Percentiles rank a stretch among this genome's conserved stretches.
Conservation (phyloP, 2,329 filamentous ascomycete genomes). For the Pseudonectria buxi region DNA sequence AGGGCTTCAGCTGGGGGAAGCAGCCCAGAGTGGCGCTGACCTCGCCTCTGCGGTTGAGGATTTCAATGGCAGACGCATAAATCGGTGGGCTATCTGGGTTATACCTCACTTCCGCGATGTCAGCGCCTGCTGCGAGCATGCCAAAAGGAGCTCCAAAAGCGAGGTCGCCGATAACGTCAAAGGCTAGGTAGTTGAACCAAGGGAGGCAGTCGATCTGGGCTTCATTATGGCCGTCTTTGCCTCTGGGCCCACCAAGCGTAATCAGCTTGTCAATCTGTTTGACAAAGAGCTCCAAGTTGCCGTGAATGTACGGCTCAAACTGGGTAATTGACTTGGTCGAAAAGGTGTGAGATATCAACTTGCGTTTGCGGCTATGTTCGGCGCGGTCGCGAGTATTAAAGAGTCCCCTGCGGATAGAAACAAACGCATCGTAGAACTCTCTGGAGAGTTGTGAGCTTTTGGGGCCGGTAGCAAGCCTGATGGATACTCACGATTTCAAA, state of each 20-base stretch:
- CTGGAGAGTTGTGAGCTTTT: conserved; percentile 32
- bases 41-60: conserved; percentile 81
- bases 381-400: conserved; percentile 82
- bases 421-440: conserved; percentile 87
- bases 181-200: conserved; percentile 60
- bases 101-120: conserved; percentile 66
- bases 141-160: conserved; percentile 46
- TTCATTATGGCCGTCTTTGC: conserved; percentile 50
- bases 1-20: conserved; percentile 68
- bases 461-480: fast-evolving
- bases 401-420: conserved; percentile 75
- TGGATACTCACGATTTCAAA: conserved; percentile 54
- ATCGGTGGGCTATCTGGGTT: conserved; percentile 54
- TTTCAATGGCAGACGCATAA: conserved; percentile 75
- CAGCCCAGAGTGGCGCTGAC: conserved; percentile 76
- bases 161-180: conserved; percentile 43
- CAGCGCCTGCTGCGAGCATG: conserved; percentile 71
- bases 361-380: conserved; percentile 83
- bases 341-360: conserved; percentile 83
- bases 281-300: conserved; percentile 69
- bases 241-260: conserved; percentile 35
- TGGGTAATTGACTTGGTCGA: conserved; percentile 72
- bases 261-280: conserved; percentile 63
- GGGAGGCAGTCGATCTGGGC: conserved; percentile 66
- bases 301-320: conserved; percentile 84